A percentile compares a stretch with the other conserved stretches of the same genome.
phyloP scores from a whole-genome alignment of 106 monocot genomes.

The Chionographis japonica region DNA sequence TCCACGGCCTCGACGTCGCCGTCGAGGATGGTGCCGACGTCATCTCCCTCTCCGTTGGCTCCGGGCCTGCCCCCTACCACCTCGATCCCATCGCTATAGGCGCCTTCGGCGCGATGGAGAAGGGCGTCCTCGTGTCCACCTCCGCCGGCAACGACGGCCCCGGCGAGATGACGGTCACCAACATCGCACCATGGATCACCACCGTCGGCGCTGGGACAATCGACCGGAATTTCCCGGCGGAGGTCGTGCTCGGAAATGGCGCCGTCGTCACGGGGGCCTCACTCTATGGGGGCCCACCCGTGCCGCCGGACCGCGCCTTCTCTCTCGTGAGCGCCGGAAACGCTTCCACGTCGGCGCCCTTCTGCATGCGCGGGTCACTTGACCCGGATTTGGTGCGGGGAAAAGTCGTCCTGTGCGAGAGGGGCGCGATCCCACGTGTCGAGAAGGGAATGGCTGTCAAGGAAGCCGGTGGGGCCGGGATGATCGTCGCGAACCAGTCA shows the following conservation, averaged over 20 bases:
- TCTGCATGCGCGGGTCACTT: slow-evolving; percentile 21
- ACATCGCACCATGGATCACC: no score
- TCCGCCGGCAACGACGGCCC: no score
- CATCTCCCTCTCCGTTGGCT: slow-evolving; percentile 51
- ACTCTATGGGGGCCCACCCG: slow-evolving; percentile 7
- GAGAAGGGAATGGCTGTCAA: slow-evolving; percentile 35
- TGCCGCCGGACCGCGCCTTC: slow-evolving; percentile 11
- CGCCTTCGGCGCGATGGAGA: no score
- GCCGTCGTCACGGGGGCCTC: no score
- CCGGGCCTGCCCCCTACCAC: slow-evolving; percentile 10
- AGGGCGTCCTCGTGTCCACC: no score
- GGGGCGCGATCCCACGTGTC: slow-evolving; percentile 19
- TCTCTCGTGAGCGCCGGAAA: slow-evolving; percentile 32
- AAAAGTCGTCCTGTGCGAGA: slow-evolving; percentile 35
- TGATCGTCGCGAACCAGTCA: slow-evolving; percentile 33
- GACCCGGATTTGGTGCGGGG: slow-evolving; percentile 22
- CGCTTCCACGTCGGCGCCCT: not conserved
- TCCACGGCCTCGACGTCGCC: slow-evolving; percentile 43
- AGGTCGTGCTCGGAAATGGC: no score
- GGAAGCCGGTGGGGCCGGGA: slow-evolving; percentile 35
- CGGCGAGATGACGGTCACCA: no score
- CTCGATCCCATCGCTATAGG: slow-evolving; percentile 19
- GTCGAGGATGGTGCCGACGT: slow-evolving; percentile 47
- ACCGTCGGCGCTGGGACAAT: no score
- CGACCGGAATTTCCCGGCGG: no score